phyloP scores from a whole-genome alignment of 106 monocot species.

The Phalaenopsis equestris region DNA sequence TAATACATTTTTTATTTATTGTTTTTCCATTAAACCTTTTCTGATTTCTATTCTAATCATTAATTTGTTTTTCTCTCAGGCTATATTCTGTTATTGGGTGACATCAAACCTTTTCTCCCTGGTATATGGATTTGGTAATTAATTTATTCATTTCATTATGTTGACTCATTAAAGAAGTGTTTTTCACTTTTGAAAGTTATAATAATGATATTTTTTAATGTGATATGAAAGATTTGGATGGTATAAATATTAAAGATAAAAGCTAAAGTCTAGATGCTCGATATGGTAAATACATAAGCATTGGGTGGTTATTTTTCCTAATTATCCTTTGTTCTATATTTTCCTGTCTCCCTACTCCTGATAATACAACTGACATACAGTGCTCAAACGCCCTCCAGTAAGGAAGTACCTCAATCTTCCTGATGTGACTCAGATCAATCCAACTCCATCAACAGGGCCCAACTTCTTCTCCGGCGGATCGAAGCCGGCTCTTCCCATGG shows the following conservation, averaged over 20 bases:
- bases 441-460: slow-evolving; percentile 17
- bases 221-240: too few relatives aligned
- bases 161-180: too few relatives aligned
- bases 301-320: too few relatives aligned
- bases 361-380: slow-evolving; percentile 20
- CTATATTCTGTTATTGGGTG: slow-evolving; percentile 93
- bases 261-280: too few relatives aligned
- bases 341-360: background rate
- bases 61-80: slow-evolving; percentile 30
- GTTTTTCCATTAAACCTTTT: too few relatives aligned
- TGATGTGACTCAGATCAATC: slow-evolving; percentile 17
- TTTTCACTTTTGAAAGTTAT: too few relatives aligned
- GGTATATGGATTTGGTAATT: slow-evolving; percentile 53
- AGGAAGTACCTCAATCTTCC: slow-evolving; percentile 64
- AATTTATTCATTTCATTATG: background rate
- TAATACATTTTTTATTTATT: too few relatives aligned
- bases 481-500: slow-evolving; percentile 13
- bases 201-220: too few relatives aligned
- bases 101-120: slow-evolving; percentile 96
- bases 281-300: too few relatives aligned
- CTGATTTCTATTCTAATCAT: background rate
- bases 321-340: too few relatives aligned
- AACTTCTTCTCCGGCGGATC: slow-evolving; percentile 39
- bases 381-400: slow-evolving; percentile 47
- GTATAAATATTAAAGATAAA: too few relatives aligned